phyloP scores from a whole-genome alignment of 768 basidiomycete species.

The Dacryopinax primogenitus region DNA sequence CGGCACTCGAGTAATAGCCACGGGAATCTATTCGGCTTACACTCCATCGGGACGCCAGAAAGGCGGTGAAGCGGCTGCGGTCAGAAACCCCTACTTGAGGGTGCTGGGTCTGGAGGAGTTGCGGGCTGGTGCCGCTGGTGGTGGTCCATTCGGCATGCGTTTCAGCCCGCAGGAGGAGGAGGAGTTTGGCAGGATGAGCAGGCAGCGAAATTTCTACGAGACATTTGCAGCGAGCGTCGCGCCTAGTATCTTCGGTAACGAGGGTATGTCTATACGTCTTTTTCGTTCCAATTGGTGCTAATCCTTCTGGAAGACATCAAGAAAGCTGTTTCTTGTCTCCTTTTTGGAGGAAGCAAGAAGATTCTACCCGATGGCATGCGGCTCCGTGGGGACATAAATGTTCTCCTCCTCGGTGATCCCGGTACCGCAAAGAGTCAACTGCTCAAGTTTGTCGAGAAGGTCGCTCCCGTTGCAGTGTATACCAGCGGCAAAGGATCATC shows the following conservation, averaged over 20 bases:
- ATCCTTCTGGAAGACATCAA: slow-evolving; percentile 72
- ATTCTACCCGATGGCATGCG: slow-evolving; percentile 95
- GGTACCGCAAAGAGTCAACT: slow-evolving; percentile 97
- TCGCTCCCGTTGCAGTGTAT: slow-evolving; percentile 95
- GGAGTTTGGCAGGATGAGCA: slow-evolving; percentile 82
- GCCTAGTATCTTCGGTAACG: slow-evolving; percentile 90
- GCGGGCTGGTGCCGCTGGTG: slow-evolving; percentile 55
- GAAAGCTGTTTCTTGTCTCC: slow-evolving; percentile 89
- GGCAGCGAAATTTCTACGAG: slow-evolving; percentile 83
- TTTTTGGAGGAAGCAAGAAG: slow-evolving; percentile 97
- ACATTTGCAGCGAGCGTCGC: slow-evolving; percentile 87
- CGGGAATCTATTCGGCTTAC: slow-evolving; percentile 95
- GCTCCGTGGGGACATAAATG: slow-evolving; percentile 93
- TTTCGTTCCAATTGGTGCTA: background rate
- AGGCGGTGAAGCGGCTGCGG: slow-evolving; percentile 64
- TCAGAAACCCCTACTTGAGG: slow-evolving; percentile 89
- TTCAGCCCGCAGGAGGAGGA: slow-evolving; percentile 96
- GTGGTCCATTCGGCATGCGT: slow-evolving; percentile 74
- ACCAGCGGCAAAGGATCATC: slow-evolving; percentile 97
- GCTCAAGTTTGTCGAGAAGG: slow-evolving; percentile 98
- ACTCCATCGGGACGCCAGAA: slow-evolving; percentile 20
- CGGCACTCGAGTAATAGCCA: slow-evolving; percentile 87
- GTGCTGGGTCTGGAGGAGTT: slow-evolving; percentile 85
- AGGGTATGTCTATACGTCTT: slow-evolving; percentile 43
- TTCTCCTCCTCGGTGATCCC: slow-evolving; percentile 88